These are phyloP conservation scores for Trichoderma oligosporum DNA, from an alignment of 2,329 filamentous ascomycete species.

Conservation along the genomic window DNA sequence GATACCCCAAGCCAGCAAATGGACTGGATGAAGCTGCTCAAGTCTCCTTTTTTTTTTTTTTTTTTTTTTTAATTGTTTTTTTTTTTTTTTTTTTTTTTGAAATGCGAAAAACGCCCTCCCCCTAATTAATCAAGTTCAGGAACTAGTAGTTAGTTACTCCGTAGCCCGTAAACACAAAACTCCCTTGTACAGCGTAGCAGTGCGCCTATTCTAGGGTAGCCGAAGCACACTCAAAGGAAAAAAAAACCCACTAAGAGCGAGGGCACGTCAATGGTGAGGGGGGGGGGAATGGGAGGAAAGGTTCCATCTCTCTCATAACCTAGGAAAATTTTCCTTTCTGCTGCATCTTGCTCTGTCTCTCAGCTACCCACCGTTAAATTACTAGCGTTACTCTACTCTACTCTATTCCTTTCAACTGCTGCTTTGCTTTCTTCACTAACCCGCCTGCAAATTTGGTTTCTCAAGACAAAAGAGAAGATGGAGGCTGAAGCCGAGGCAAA, in stretches of 20 bases:
- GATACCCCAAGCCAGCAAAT: not conserved
- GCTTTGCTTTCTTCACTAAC: not conserved
- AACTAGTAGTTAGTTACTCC: not conserved
- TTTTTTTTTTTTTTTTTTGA: too few relatives aligned
- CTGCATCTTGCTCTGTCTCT: not conserved
- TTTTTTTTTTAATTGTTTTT: too few relatives aligned
- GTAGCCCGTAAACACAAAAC: too few relatives aligned
- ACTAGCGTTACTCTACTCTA: too few relatives aligned
- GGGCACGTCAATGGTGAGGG: too few relatives aligned
- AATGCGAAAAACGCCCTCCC: not conserved
- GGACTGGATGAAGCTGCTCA: too few relatives aligned
- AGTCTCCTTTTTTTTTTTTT: too few relatives aligned
- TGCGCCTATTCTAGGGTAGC: conserved; percentile 11
- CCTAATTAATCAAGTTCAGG: conserved; percentile 5
- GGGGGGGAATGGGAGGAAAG: not conserved
- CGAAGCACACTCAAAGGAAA: not conserved
- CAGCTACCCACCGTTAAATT: too few relatives aligned
- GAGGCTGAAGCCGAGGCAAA: conserved; percentile 23
- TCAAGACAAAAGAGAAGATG: not conserved
- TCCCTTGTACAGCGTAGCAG: not conserved
- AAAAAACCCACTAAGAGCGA: not conserved
- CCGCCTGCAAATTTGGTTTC: conserved; percentile 1
- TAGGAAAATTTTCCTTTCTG: conserved; percentile 9
- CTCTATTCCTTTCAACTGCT: not conserved
- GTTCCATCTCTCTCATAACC: not conserved